Percentiles rank a stretch among this genome's conserved stretches.
phyloP scores from a whole-genome alignment of 1,139 yeast species.

The Candida tetrigidarum region DNA sequence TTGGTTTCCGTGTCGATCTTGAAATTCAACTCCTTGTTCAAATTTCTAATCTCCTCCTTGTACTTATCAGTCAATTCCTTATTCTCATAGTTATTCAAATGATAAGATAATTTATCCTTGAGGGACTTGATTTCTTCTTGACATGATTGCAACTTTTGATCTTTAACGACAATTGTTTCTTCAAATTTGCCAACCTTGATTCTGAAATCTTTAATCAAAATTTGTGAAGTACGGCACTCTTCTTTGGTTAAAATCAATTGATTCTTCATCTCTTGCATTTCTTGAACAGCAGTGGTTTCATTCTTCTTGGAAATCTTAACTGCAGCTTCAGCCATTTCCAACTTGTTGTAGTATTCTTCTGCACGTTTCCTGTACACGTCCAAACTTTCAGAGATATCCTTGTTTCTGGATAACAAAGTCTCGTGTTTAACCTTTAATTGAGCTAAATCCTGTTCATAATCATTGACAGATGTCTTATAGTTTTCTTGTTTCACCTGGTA shows the following conservation, averaged over 20 bases:
- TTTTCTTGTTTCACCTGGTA: slow-evolving; percentile 42
- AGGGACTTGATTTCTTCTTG: slow-evolving; percentile 45
- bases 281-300: slow-evolving; percentile 58
- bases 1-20: slow-evolving; percentile 67
- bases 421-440: slow-evolving; percentile 55
- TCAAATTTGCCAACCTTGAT: slow-evolving; percentile 58
- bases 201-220: slow-evolving; percentile 59
- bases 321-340: slow-evolving; percentile 81
- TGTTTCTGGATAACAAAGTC: slow-evolving; percentile 51
- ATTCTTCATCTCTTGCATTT: slow-evolving; percentile 58
- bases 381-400: slow-evolving; percentile 56
- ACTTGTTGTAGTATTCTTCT: slow-evolving; percentile 72
- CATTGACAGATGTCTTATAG: slow-evolving; percentile 39
- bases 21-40: slow-evolving; percentile 61
- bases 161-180: slow-evolving; percentile 60
- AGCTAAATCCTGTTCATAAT: slow-evolving; percentile 48
- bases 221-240: slow-evolving; percentile 64
- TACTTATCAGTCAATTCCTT: slow-evolving; percentile 46
- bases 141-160: slow-evolving; percentile 56
- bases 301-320: slow-evolving; percentile 65
- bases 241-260: slow-evolving; percentile 57
- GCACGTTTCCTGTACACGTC: slow-evolving; percentile 72
- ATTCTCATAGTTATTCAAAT: slow-evolving; percentile 52
- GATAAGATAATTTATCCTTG: slow-evolving; percentile 58
- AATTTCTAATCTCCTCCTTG: slow-evolving; percentile 59